Evolutionary conservation across 345 rosid species (phyloP), one percentile per base, ranked within the genome.

Genomic region (Aurinia saxatilis): DNA sequence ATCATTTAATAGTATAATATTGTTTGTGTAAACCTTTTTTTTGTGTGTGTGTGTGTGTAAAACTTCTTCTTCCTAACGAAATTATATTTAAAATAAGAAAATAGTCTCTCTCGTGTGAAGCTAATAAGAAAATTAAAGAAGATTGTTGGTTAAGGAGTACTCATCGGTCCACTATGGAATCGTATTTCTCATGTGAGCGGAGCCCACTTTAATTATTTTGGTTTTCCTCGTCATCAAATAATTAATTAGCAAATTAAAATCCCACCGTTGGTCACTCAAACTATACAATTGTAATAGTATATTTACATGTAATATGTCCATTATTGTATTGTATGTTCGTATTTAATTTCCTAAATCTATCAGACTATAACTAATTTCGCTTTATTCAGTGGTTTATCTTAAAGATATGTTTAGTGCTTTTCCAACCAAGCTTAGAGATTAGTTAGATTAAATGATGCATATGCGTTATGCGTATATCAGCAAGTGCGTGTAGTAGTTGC

Each of bases 391-490:
- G n/a, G 13, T 17, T 17, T 50, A 8, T 56, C 14, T 56, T 36
- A 0, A 14, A 34, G 16, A 9, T 49, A 21, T 41, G 12, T 53
- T 12, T 65, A 42, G 19, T 38, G 45, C 5, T 13, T 34, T 30
- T 10, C 35, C 10, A 35, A 36, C 23, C 23, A 48, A 39, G 8
- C 13, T 12, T 18, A 8, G n/a, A 60, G 2, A 60, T 16, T 31
- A 52, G 8, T 15, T 40, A 21, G 17, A 51, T 8, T 14, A 29
- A 7, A 23, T 45, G 21, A 35, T 57, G 29, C 38, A 62, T 30
- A 48, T 47, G 38, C 59, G 58, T 27, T 56, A 68, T 70, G 68
- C 57, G 51, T 29, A n/a, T n/a, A n/a, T n/a, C n/a, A n/a, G n/a
- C n/a, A n/a, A n/a, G n/a, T n/a, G n/a, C n/a, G n/a, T n/a, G n/a